Conservation (phyloP, 768 basidiomycete species). For the Leucosporidium creatinivorum region DNA sequence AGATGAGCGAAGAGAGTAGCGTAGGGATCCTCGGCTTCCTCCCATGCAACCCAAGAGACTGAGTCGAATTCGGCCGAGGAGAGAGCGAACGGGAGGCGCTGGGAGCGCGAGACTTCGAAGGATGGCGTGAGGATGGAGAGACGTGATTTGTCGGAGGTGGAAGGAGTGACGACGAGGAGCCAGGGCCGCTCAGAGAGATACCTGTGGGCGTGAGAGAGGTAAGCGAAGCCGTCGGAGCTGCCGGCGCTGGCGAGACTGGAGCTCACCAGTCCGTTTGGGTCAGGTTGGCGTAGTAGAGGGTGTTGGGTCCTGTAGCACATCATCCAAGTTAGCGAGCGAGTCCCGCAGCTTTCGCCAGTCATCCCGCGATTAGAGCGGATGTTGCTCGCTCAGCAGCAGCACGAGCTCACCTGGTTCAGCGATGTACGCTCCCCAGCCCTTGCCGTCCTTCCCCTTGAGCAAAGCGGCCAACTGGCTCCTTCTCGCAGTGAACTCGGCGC, state of each 20-base stretch:
- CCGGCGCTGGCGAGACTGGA: neutral
- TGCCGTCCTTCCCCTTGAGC: neutral
- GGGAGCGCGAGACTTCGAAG: constrained; percentile 17
- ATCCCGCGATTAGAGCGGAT: neutral
- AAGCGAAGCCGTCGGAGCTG: neutral
- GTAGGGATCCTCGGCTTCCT: constrained; percentile 12
- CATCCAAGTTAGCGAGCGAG: too few relatives aligned
- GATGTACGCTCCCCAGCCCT: constrained; percentile 11
- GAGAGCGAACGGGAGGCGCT: constrained; percentile 14
- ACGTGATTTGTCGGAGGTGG: neutral
- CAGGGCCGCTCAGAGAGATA: constrained; percentile 15
- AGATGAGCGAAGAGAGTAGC: constrained; percentile 7
- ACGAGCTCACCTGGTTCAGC: neutral
- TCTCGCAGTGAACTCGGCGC: constrained; percentile 7
- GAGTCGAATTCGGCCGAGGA: neutral
- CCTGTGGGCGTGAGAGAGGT: constrained; percentile 7
- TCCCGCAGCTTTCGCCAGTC: too few relatives aligned
- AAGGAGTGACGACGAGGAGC: constrained; percentile 5
- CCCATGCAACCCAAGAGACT: constrained; percentile 16
- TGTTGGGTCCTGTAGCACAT: constrained; percentile 6
- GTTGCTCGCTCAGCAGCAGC: neutral
- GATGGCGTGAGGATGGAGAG: constrained; percentile 18
- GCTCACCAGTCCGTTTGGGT: neutral
- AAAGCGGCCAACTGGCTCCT: neutral
- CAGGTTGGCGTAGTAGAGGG: constrained; percentile 9